These are phyloP conservation scores for Hirsutella minnesotensis DNA, from an alignment of 2,329 filamentous ascomycete species.

Conservation along the genomic window DNA sequence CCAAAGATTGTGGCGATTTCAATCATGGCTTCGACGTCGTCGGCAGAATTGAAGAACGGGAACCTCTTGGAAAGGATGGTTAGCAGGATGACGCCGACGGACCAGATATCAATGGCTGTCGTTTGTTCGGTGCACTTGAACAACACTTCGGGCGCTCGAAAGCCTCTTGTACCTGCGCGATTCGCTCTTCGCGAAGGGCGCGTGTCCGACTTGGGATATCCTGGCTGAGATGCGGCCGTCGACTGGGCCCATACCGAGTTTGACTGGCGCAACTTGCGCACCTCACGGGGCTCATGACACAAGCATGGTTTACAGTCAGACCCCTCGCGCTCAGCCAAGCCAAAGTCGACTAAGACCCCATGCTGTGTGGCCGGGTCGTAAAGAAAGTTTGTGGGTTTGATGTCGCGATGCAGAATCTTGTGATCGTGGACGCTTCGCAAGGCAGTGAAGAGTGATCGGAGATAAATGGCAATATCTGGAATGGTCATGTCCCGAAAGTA, in stretches of 20 bases:
- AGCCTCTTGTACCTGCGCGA: conserved; percentile 86
- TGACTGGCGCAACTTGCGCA: conserved; percentile 49
- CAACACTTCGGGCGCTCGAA: conserved; percentile 89
- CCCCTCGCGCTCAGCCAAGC: conserved; percentile 78
- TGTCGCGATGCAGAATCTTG: conserved; percentile 84
- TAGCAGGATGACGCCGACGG: conserved; percentile 89
- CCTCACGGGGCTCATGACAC: conserved; percentile 56
- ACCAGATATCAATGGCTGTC: conserved; percentile 94
- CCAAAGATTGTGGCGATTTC: conserved; percentile 96
- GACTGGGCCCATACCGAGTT: conserved; percentile 44
- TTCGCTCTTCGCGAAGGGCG: conserved; percentile 84
- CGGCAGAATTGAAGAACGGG: conserved; percentile 97
- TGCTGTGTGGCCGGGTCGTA: conserved; percentile 72
- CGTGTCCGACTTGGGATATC: conserved; percentile 83
- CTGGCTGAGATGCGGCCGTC: conserved; percentile 38
- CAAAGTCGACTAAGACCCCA: conserved; percentile 96
- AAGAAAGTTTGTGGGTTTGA: conserved; percentile 95
- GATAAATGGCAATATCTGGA: conserved; percentile 78
- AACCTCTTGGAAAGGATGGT: conserved; percentile 87
- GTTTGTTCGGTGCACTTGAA: conserved; percentile 96
- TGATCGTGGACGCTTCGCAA: conserved; percentile 72
- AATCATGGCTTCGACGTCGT: conserved; percentile 94
- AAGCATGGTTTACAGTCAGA: conserved; percentile 68
- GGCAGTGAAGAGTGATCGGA: conserved; percentile 77
- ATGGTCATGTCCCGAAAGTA: conserved; percentile 90